These are phyloP conservation scores for Pseudomassariella vexata DNA, from an alignment of 2,329 filamentous ascomycete genomes.

Conservation along the genomic window DNA sequence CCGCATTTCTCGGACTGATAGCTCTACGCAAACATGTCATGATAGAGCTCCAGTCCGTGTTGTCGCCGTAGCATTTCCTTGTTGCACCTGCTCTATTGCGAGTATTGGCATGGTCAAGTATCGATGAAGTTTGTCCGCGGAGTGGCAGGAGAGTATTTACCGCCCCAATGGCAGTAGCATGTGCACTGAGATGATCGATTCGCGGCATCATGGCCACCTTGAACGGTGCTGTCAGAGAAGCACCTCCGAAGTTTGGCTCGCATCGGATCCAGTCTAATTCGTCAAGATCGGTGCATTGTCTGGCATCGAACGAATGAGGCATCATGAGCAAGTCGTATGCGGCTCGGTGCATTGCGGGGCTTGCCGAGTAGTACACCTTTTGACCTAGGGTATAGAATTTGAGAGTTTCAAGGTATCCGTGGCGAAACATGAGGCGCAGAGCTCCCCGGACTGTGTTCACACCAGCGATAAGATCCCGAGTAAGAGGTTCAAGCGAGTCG, in stretches of 20 bases:
- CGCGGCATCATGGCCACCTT: conserved; percentile 63
- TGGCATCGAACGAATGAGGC: conserved; percentile 58
- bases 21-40: conserved; percentile 56
- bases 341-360: conserved; percentile 66
- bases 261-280: conserved; percentile 54
- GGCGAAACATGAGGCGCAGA: conserved; percentile 53
- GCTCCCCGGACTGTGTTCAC: conserved; percentile 51
- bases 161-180: conserved; percentile 66
- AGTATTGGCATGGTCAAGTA: conserved; percentile 50
- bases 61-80: conserved; percentile 62
- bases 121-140: conserved; percentile 41
- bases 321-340: conserved; percentile 62
- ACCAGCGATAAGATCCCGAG: conserved; percentile 36
- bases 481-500: conserved; percentile 31
- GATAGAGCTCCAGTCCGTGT: conserved; percentile 65
- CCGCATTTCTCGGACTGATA: conserved; percentile 61
- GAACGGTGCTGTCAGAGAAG: conserved; percentile 63
- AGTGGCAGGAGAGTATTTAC: conserved; percentile 67
- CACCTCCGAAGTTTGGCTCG: conserved; percentile 60
- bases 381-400: conserved; percentile 65
- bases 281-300: conserved; percentile 54
- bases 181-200: conserved; percentile 59
- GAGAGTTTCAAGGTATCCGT: conserved; percentile 57
- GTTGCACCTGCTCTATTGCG: conserved; percentile 57
- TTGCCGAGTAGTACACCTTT: conserved; percentile 63